Percentiles rank a stretch among this genome's conserved stretches.
phyloP scores from a whole-genome alignment of 108 stramenopile species.

The Schizochytrium sp. region DNA sequence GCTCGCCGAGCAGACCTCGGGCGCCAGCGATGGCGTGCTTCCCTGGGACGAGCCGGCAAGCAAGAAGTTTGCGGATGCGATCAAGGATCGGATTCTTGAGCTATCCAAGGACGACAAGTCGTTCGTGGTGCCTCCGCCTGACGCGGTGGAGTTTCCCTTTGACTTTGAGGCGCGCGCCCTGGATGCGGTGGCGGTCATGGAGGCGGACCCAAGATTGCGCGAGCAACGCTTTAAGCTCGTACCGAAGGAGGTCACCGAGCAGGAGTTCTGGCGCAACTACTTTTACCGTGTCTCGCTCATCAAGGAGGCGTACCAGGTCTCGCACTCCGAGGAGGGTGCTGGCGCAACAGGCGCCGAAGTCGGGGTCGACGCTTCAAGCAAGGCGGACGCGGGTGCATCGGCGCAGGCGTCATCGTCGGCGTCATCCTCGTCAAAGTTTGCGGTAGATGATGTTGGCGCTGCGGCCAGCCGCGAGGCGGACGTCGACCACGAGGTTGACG shows the following conservation, averaged over 20 bases:
- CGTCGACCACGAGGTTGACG: neutral
- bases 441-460: too few species aligned
- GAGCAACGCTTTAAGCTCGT: neutral
- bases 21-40: neutral
- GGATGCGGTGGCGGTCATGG: neutral
- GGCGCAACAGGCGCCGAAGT: neutral
- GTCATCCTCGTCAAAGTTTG: neutral
- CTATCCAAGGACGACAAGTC: conserved; percentile 6
- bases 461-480: neutral
- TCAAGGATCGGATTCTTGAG: neutral
- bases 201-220: neutral
- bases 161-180: neutral
- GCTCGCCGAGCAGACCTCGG: neutral
- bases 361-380: neutral
- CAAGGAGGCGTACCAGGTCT: conserved; percentile 18
- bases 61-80: neutral
- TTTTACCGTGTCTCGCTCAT: conserved; percentile 11
- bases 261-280: conserved; percentile 5
- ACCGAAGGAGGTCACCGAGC: neutral
- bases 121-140: neutral
- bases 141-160: neutral
- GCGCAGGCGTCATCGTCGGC: neutral
- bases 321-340: neutral
- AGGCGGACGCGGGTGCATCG: neutral
- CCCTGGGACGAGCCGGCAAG: conserved; percentile 11